Conservation (phyloP, 768 basidiomycete species). For the Lyophyllum shimeji region DNA sequence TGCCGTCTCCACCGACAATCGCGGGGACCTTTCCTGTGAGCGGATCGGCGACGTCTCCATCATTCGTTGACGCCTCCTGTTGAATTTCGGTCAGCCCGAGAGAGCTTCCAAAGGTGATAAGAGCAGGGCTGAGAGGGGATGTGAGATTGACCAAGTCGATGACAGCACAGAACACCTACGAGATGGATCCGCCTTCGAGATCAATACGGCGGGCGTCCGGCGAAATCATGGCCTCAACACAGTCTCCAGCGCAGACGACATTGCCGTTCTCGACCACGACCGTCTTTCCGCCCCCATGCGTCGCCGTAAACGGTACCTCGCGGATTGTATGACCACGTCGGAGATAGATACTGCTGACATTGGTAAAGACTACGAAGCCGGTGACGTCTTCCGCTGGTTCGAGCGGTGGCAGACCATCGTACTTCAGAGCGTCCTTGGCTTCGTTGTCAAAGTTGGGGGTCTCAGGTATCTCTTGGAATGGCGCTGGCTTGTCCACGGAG, state of each 20-base stretch:
- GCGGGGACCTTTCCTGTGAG: slow-evolving; percentile 40
- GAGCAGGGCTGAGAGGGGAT: slow-evolving; percentile 38
- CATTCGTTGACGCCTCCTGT: slow-evolving; percentile 65
- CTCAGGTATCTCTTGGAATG: slow-evolving; percentile 45
- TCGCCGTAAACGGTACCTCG: slow-evolving; percentile 23
- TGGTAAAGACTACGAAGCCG: slow-evolving; percentile 51
- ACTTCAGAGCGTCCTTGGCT: slow-evolving; percentile 53
- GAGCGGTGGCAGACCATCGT: slow-evolving; percentile 78
- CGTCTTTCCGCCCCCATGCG: slow-evolving; percentile 23
- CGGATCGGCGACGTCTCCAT: slow-evolving; percentile 63
- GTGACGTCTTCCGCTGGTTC: slow-evolving; percentile 31
- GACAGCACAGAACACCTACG: slow-evolving; percentile 14
- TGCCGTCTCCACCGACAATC: slow-evolving; percentile 50
- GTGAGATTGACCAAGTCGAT: not conserved
- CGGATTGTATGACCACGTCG: slow-evolving; percentile 28
- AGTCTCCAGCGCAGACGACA: slow-evolving; percentile 47
- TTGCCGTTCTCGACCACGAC: slow-evolving; percentile 45
- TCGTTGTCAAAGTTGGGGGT: slow-evolving; percentile 75
- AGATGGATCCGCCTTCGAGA: slow-evolving; percentile 67
- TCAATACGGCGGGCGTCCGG: slow-evolving; percentile 43
- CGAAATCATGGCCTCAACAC: slow-evolving; percentile 4
- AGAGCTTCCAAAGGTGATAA: slow-evolving; percentile 69
- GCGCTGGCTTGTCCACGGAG: slow-evolving; percentile 47
- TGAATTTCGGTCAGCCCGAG: slow-evolving; percentile 71
- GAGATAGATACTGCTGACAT: slow-evolving; percentile 53